A percentile compares a stretch with the other conserved stretches of the same genome.
These are phyloP conservation scores for Malus fusca DNA, from an alignment of 306 rosid genomes.

Conservation along the genomic window DNA sequence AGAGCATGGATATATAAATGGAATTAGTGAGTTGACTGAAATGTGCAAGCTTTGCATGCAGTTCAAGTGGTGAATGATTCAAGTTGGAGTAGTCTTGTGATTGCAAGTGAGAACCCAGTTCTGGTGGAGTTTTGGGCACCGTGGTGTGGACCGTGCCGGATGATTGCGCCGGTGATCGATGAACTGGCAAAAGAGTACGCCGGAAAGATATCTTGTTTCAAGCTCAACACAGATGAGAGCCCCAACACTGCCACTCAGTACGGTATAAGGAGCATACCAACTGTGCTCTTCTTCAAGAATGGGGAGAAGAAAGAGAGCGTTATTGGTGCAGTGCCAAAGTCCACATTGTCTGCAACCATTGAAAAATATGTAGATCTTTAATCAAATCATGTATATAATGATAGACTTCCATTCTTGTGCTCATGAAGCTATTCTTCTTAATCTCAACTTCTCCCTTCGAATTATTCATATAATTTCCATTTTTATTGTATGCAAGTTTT, in stretches of 20 bases:
- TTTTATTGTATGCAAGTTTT: background rate
- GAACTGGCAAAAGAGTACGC: constrained; percentile 76
- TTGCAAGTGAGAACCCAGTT: constrained; percentile 60
- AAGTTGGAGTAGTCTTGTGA: constrained; percentile 64
- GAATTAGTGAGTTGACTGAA: background rate
- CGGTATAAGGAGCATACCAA: constrained; percentile 94
- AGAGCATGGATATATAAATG: background rate
- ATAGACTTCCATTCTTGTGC: background rate
- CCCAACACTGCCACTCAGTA: constrained; percentile 69
- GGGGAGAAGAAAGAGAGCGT: constrained; percentile 87
- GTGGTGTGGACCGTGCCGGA: constrained; percentile 93
- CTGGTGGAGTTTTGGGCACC: constrained; percentile 96
- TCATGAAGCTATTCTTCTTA: constrained; percentile 3
- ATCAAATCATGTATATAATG: background rate
- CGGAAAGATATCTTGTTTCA: constrained; percentile 60
- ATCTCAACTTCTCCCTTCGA: background rate
- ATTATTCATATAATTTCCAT: background rate
- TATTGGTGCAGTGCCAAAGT: constrained; percentile 84
- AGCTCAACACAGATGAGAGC: constrained; percentile 72
- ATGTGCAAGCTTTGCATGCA: constrained; percentile 39
- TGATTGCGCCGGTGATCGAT: constrained; percentile 75
- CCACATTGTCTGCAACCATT: constrained; percentile 63
- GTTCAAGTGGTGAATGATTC: constrained; percentile 68
- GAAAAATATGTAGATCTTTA: constrained; percentile 49
- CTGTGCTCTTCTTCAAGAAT: constrained; percentile 79